These are phyloP conservation scores for Ceratocystis destructans DNA, from an alignment of 2,329 filamentous ascomycete species.

Conservation along the genomic window DNA sequence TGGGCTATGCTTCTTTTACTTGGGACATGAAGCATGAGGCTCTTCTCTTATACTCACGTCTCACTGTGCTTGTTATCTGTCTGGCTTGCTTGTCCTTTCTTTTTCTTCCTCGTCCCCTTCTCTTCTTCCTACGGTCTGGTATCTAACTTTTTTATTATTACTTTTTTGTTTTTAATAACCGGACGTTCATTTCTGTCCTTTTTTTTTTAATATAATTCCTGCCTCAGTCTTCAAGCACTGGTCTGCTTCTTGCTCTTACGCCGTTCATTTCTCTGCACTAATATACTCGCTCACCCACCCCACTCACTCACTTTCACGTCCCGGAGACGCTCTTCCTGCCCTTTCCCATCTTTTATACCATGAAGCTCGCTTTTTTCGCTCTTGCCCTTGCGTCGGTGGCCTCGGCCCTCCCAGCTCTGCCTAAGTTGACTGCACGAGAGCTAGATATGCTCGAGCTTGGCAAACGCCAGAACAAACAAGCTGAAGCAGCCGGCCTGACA, in stretches of 20 bases:
- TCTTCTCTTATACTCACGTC: neutral
- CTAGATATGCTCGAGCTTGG: slow-evolving; percentile 34
- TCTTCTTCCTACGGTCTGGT: slow-evolving; percentile 16
- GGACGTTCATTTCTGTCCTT: slow-evolving; percentile 24
- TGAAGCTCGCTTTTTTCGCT: slow-evolving; percentile 31
- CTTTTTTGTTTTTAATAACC: slow-evolving; percentile 22
- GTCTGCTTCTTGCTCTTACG: slow-evolving; percentile 33
- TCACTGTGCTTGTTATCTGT: slow-evolving; percentile 11
- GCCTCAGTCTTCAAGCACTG: slow-evolving; percentile 32
- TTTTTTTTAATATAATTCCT: slow-evolving; percentile 21
- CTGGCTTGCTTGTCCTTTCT: slow-evolving; percentile 17
- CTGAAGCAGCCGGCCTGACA: slow-evolving; percentile 33
- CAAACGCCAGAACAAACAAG: slow-evolving; percentile 39
- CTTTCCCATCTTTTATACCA: slow-evolving; percentile 23
- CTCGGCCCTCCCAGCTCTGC: slow-evolving; percentile 34
- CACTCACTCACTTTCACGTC: slow-evolving; percentile 23
- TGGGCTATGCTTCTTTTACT: neutral
- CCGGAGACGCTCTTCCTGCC: slow-evolving; percentile 19
- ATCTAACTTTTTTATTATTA: slow-evolving; percentile 21
- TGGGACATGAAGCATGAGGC: neutral
- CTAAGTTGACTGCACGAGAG: slow-evolving; percentile 33
- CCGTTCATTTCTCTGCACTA: slow-evolving; percentile 24
- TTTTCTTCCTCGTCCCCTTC: slow-evolving; percentile 20
- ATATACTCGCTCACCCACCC: neutral
- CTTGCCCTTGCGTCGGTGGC: slow-evolving; percentile 34